phyloP scores from a whole-genome alignment of 192 early-diverging fungal species.

The Backusella australiensis region DNA sequence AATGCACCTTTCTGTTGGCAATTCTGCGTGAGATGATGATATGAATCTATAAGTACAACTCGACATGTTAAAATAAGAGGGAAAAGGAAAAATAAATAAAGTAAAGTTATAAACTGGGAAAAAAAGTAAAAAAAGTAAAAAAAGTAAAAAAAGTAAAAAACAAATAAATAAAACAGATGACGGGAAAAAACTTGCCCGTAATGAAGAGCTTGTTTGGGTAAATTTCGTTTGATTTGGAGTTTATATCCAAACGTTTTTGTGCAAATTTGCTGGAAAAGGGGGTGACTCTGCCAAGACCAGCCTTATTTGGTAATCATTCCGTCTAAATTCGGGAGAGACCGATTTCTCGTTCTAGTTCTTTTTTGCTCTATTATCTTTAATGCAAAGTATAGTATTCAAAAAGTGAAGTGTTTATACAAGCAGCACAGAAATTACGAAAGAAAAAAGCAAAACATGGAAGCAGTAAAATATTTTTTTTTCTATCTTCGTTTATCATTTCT shows the following conservation, averaged over 20 bases:
- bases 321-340: background rate
- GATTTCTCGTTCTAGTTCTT: background rate
- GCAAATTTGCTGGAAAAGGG: slow-evolving; percentile 11
- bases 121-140: background rate
- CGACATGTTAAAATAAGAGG: slow-evolving; percentile 10
- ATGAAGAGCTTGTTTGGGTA: background rate
- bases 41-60: slow-evolving; percentile 17
- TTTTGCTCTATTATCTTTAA: background rate
- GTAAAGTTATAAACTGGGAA: background rate
- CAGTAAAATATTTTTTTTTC: background rate
- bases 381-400: background rate
- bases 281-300: background rate
- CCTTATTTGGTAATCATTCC: background rate
- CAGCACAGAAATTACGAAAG: background rate
- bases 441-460: background rate
- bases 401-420: background rate
- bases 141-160: slow-evolving; percentile 3
- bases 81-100: slow-evolving; percentile 9
- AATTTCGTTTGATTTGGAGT: slow-evolving; percentile 17
- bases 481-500: background rate
- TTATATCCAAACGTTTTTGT: slow-evolving; percentile 6
- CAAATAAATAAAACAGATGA: slow-evolving; percentile 7
- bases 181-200: slow-evolving; percentile 10
- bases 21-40: background rate
- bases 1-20: background rate